Percentiles rank a stretch among this genome's conserved stretches.
Evolutionary conservation across 768 basidiomycete genomes (phyloP).

Genomic region (Mycena maculata): DNA sequence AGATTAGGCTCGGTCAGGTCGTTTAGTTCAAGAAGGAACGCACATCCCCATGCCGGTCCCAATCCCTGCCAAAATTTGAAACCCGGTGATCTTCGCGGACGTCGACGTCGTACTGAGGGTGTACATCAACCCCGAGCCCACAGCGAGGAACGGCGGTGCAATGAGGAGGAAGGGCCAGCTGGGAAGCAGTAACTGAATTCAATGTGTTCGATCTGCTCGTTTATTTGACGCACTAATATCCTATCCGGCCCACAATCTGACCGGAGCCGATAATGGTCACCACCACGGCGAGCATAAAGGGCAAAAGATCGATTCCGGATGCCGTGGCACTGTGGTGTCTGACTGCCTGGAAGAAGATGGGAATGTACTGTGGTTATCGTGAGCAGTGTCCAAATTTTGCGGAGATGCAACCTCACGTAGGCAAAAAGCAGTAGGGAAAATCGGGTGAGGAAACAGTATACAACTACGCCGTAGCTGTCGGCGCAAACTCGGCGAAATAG

Average conservation of each 20-base stretch:
- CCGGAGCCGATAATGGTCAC: slow-evolving; percentile 2
- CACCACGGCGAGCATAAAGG: slow-evolving; percentile 17
- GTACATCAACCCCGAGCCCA: slow-evolving; percentile 26
- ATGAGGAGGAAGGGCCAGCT: slow-evolving; percentile 28
- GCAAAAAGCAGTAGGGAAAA: slow-evolving; percentile 13
- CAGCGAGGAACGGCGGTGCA: slow-evolving; percentile 14
- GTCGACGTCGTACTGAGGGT: slow-evolving; percentile 2
- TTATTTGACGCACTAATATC: slow-evolving; percentile 23
- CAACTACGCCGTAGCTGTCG: slow-evolving; percentile 12
- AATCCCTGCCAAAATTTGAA: slow-evolving; percentile 21
- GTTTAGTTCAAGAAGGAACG: no score
- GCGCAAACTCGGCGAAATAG: not conserved
- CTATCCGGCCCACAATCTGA: not conserved
- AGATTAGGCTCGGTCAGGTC: no score
- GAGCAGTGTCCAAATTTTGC: no score
- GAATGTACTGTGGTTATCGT: slow-evolving; percentile 15
- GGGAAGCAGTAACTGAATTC: not conserved
- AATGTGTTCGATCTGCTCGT: not conserved
- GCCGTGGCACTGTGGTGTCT: slow-evolving; percentile 20
- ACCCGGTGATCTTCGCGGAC: slow-evolving; percentile 3
- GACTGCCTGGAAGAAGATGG: slow-evolving; percentile 24
- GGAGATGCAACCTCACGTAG: not conserved
- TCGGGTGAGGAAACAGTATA: slow-evolving; percentile 16
- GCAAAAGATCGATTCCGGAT: slow-evolving; percentile 27
- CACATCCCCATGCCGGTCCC: slow-evolving; percentile 22